Conservation (phyloP, 73 alveolate genomes). For the Symbiodinium pilosum region DNA sequence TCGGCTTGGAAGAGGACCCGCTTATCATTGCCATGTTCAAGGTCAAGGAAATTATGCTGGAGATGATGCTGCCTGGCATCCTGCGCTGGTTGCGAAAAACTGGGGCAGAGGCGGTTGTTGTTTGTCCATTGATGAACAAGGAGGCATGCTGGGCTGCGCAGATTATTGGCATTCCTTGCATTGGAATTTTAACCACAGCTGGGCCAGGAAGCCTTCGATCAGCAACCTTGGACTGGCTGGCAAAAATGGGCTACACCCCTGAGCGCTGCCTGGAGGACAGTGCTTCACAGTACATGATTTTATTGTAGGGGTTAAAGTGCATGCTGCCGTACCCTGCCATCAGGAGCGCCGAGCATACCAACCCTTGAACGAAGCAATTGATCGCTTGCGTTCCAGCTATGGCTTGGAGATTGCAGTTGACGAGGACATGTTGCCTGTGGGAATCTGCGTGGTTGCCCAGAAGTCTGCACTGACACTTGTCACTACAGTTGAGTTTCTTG, state of each 20-base stretch:
- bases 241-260: constrained; percentile 6
- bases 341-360: neutral
- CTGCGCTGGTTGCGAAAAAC: constrained; percentile 39
- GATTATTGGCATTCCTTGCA: constrained; percentile 19
- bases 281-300: neutral
- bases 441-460: neutral
- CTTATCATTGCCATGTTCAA: constrained; percentile 3
- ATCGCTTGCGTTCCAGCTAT: constrained; percentile 14
- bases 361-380: neutral
- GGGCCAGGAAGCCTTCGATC: constrained; percentile 57
- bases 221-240: constrained; percentile 2
- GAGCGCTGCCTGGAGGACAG: constrained; percentile 2
- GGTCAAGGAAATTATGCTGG: constrained; percentile 30
- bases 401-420: constrained; percentile 18
- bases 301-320: neutral
- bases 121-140: constrained; percentile 15
- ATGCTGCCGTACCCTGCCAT: neutral
- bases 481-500: constrained; percentile 54
- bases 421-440: constrained; percentile 33
- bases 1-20: constrained; percentile 27
- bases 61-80: constrained; percentile 67
- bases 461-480: constrained; percentile 32
- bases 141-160: constrained; percentile 41
- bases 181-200: constrained; percentile 22
- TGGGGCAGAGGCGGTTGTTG: constrained; percentile 36